Conservation (phyloP, 257 asterid species). For the Forsythia viridissima region DNA sequence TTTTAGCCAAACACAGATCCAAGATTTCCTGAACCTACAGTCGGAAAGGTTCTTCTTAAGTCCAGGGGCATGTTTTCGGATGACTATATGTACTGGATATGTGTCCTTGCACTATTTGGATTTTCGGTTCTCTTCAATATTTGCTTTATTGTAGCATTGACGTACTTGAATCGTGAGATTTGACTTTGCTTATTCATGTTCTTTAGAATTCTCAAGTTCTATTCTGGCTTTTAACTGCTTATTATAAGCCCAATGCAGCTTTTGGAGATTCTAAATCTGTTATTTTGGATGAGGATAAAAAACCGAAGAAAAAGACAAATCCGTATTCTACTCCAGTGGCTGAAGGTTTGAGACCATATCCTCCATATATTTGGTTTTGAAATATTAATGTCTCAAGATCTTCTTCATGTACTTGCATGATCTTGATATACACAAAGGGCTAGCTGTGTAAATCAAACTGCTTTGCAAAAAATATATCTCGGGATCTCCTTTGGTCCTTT, state of each 20-base stretch:
- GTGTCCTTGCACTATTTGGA: conserved; percentile 72
- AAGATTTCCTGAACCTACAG: conserved; percentile 64
- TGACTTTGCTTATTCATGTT: neutral
- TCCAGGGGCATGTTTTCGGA: conserved; percentile 79
- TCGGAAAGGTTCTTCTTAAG: conserved; percentile 85
- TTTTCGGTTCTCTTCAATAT: conserved; percentile 82
- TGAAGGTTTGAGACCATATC: conserved; percentile 42
- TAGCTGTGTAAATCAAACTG: neutral
- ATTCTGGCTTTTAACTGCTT: conserved; percentile 25
- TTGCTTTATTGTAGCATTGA: conserved; percentile 67
- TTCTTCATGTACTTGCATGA: neutral
- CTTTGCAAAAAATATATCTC: neutral
- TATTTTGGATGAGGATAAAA: conserved; percentile 40
- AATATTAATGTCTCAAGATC: neutral
- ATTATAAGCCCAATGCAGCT: neutral
- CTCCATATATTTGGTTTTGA: neutral
- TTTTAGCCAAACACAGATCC: conserved; percentile 59
- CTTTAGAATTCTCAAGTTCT: conserved; percentile 7
- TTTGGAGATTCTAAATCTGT: conserved; percentile 6
- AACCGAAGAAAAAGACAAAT: conserved; percentile 36
- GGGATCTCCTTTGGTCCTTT: neutral
- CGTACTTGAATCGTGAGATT: conserved; percentile 75
- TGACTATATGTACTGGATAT: conserved; percentile 84
- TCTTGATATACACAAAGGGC: neutral
- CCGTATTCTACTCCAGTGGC: conserved; percentile 24